A percentile compares a stretch with the other conserved stretches of the same genome.
Evolutionary conservation across 495 filamentous ascomycete species (phyloP).

Genomic region (Darksidea phi): DNA sequence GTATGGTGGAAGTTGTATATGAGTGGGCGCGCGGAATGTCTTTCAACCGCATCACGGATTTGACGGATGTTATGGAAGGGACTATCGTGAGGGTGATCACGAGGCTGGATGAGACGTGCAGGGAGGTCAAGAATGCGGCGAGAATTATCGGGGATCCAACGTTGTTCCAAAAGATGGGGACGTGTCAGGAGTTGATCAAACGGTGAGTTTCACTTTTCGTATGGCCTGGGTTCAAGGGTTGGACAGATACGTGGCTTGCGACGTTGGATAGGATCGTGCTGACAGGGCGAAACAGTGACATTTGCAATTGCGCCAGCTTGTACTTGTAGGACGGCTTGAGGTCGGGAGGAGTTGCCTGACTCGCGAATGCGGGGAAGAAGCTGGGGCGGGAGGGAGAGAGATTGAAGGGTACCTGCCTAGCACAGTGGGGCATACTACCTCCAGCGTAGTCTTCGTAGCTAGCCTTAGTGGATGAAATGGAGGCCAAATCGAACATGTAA

Average conservation of each 20-base stretch:
- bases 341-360: neutral
- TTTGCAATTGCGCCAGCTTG: slow-evolving; percentile 35
- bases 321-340: slow-evolving; percentile 25
- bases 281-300: slow-evolving; percentile 29
- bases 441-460: neutral
- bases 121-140: slow-evolving; percentile 96
- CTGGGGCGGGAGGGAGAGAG: neutral
- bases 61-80: slow-evolving; percentile 95
- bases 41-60: slow-evolving; percentile 94
- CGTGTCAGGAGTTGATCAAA: slow-evolving; percentile 95
- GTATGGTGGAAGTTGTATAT: slow-evolving; percentile 94
- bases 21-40: slow-evolving; percentile 98
- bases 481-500: no score
- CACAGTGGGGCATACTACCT: neutral
- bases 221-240: no score
- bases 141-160: slow-evolving; percentile 94
- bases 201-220: slow-evolving; percentile 53
- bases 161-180: slow-evolving; percentile 92
- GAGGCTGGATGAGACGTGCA: slow-evolving; percentile 88
- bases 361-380: slow-evolving; percentile 1
- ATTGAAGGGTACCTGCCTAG: neutral
- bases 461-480: no score
- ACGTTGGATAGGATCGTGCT: slow-evolving; percentile 14
- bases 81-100: slow-evolving; percentile 94
- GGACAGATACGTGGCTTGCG: slow-evolving; percentile 47